Percentiles rank a stretch among this genome's conserved stretches.
These are phyloP conservation scores for Jacaranda mimosifolia DNA, from an alignment of 257 asterid genomes.

Conservation along the genomic window DNA sequence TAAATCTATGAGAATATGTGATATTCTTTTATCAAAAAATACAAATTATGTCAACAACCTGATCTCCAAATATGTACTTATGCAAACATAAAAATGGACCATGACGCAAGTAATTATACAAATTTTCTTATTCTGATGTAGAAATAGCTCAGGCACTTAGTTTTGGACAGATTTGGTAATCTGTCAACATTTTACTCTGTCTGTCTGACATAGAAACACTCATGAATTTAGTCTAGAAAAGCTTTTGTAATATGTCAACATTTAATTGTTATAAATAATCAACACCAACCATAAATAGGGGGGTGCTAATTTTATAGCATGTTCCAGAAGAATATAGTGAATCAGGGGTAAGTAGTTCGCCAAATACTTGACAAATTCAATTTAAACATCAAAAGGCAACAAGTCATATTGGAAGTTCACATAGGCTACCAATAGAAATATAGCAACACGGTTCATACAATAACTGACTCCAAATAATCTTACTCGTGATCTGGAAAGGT, in stretches of 20 bases:
- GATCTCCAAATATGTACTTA: background rate
- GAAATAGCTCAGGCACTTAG: background rate
- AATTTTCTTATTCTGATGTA: background rate
- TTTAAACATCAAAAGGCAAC: too few species aligned
- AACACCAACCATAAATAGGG: slow-evolving; percentile 4
- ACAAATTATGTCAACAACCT: slow-evolving; percentile 26
- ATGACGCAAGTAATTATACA: background rate
- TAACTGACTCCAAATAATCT: background rate
- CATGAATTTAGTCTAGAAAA: background rate
- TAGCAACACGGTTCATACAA: background rate
- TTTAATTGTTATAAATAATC: background rate
- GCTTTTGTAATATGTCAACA: background rate
- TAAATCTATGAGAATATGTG: slow-evolving; percentile 48
- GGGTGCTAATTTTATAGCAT: background rate
- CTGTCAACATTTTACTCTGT: background rate
- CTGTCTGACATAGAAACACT: background rate
- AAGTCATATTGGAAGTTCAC: background rate
- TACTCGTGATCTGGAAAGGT: background rate
- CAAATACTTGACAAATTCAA: too few species aligned
- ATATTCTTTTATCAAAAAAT: slow-evolving; percentile 6
- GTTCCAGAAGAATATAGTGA: slow-evolving; percentile 18
- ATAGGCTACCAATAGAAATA: background rate
- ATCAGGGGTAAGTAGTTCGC: slow-evolving; percentile 6
- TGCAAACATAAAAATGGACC: background rate
- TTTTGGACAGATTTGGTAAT: background rate